Evolutionary conservation across 139 green algal species (phyloP).

Genomic region (Chlamydomonas incerta): DNA sequence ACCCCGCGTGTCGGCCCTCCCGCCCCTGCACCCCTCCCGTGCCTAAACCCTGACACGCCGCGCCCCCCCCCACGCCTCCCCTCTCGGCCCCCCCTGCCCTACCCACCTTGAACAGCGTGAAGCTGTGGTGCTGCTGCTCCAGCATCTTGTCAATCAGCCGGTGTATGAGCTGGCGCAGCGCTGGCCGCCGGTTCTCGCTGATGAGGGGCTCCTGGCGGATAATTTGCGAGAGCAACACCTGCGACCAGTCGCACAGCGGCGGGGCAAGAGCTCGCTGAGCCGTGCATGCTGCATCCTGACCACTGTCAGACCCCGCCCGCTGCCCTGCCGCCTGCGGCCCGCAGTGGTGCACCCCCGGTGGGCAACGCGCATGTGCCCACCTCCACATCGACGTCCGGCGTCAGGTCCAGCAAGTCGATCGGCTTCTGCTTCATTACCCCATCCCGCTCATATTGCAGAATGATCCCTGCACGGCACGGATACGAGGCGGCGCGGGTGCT

Average conservation of each 20-base stretch:
- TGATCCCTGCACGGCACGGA: constrained; percentile 54
- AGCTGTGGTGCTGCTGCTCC: constrained; percentile 65
- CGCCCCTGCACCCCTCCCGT: background rate
- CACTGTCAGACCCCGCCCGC: background rate
- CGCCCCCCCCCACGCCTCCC: background rate
- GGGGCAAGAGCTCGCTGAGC: too few species aligned
- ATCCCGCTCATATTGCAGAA: constrained; percentile 77
- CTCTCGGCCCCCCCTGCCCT: too few species aligned
- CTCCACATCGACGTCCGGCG: constrained; percentile 73
- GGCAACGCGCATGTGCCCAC: constrained; percentile 38
- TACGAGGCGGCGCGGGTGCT: too few species aligned
- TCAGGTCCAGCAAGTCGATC: constrained; percentile 77
- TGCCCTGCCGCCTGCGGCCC: too few species aligned
- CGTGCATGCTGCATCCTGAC: background rate
- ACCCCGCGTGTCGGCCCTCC: too few species aligned
- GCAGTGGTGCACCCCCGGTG: too few species aligned
- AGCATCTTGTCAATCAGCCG: constrained; percentile 70
- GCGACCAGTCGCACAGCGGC: background rate
- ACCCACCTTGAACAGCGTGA: constrained; percentile 73
- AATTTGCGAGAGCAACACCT: constrained; percentile 69
- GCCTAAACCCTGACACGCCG: too few species aligned
- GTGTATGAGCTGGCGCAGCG: constrained; percentile 66
- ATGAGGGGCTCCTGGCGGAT: constrained; percentile 75
- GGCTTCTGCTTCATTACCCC: constrained; percentile 70
- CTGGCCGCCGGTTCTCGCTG: constrained; percentile 63